Conservation (phyloP, 345 rosid genomes). For the Eucalyptus sp. region DNA sequence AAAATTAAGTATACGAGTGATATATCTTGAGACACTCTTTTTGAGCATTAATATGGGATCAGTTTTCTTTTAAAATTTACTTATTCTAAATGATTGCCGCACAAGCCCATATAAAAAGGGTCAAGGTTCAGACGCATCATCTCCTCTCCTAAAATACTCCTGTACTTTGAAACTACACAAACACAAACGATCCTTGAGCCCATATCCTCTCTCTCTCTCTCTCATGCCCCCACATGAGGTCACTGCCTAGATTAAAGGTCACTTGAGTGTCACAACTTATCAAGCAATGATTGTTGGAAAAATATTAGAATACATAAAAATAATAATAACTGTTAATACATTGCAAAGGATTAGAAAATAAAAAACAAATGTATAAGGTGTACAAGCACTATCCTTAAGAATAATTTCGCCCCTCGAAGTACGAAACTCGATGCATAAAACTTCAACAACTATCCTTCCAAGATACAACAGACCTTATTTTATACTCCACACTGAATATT, state of each 20-base stretch:
- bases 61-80: too few species aligned
- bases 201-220: not conserved
- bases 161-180: not conserved
- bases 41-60: not conserved
- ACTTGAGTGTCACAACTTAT: too few species aligned
- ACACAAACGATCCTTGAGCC: not conserved
- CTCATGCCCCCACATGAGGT: too few species aligned
- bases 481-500: too few species aligned
- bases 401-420: too few species aligned
- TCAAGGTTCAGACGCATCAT: not conserved
- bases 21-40: not conserved
- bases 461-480: fast-evolving
- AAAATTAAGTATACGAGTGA: not conserved
- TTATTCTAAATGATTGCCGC: not conserved
- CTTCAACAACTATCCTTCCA: fast-evolving
- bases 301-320: too few species aligned
- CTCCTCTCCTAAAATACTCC: not conserved
- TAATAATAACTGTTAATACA: too few species aligned
- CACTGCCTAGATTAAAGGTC: too few species aligned
- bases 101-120: not conserved
- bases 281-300: too few species aligned
- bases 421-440: fast-evolving
- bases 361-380: fast-evolving
- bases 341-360: too few species aligned
- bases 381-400: fast-evolving